These are phyloP conservation scores for Ophiostoma angusticollis DNA, from an alignment of 2,329 filamentous ascomycete genomes.

Conservation along the genomic window DNA sequence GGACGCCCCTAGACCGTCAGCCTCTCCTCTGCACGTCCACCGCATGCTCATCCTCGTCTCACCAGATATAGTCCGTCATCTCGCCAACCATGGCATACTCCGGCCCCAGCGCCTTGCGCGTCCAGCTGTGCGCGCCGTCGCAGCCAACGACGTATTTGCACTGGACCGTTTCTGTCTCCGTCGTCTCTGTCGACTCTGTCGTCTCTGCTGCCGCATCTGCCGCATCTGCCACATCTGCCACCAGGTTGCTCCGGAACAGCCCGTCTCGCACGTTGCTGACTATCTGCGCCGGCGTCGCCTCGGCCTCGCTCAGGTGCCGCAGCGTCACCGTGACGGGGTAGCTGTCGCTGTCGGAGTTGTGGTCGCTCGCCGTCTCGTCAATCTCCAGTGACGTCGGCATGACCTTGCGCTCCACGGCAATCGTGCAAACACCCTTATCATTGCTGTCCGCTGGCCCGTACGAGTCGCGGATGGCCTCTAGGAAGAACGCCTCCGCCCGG, in stretches of 20 bases:
- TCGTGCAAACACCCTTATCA: conserved; percentile 8
- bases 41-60: not conserved
- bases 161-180: conserved; percentile 30
- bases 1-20: conserved; percentile 19
- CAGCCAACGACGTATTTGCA: conserved; percentile 55
- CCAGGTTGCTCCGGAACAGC: conserved; percentile 42
- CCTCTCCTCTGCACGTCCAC: too few relatives aligned
- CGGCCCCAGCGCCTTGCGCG: conserved; percentile 36
- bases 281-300: conserved; percentile 31
- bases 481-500: conserved; percentile 52
- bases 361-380: conserved; percentile 31
- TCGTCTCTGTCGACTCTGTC: conserved; percentile 17
- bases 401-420: conserved; percentile 42
- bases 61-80: conserved; percentile 32
- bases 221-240: conserved; percentile 31
- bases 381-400: conserved; percentile 39
- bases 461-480: conserved; percentile 14
- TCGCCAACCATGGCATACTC: conserved; percentile 38
- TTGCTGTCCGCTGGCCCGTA: conserved; percentile 4
- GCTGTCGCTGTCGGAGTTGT: conserved; percentile 32
- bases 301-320: conserved; percentile 40
- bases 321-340: conserved; percentile 46
- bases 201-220: conserved; percentile 6
- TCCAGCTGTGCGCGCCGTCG: conserved; percentile 57
- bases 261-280: conserved; percentile 32